Base-by-base conservation (phyloP, 2,329 filamentous ascomycete genomes). In the Cladosporium sp. region DNA sequence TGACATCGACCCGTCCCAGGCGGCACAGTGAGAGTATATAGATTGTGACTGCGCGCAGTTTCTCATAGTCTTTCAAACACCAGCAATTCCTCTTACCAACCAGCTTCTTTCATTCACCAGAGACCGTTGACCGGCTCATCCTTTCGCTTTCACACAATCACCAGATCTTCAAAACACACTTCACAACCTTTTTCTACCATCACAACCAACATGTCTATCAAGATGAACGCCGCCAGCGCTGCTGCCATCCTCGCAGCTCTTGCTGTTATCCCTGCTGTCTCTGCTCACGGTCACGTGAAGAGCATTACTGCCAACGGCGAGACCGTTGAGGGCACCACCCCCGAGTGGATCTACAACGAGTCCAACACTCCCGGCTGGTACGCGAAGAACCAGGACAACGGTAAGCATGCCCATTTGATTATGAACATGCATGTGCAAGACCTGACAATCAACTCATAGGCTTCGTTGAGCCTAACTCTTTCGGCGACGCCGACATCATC, bases 281-380 rank as follows among this genome's bases (percentile, higher is more conserved):
- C 78, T 65, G 82, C 80, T 65, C 82, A 85, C 73, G 83, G 82
- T 40, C 77, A 74, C 60, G 79, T 83, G 62, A 72, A 70, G 10
- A 53, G 46, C 33, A 64, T 66, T 23, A 59, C 56, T 33, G 46
- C 58, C 56, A 40, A 59, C 46, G 65, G 65, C 65, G 37, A 64
- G 56, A 64, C 52, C 35, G 29, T 35, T 16, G 33, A 31, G 14
- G 33, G 35, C 28, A 66, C 60, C 65, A 56, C 46, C 26, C 65
- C 65, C 46, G 49, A 66, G 23, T 66, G 65, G 65, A 23, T 64
- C 23, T 66, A 66, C 55, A 56, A 56, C 40, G 35, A 52, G 40
- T 33, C 50, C 29, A 26, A 52, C 23, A 60, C 44, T 26, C 63
- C 63, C n/a, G 64, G 64, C 50, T 66, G 64, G 64, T 66, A 66